Evolutionary conservation across 495 filamentous ascomycete species (phyloP).

Genomic region (Bathelium albidoporum): DNA sequence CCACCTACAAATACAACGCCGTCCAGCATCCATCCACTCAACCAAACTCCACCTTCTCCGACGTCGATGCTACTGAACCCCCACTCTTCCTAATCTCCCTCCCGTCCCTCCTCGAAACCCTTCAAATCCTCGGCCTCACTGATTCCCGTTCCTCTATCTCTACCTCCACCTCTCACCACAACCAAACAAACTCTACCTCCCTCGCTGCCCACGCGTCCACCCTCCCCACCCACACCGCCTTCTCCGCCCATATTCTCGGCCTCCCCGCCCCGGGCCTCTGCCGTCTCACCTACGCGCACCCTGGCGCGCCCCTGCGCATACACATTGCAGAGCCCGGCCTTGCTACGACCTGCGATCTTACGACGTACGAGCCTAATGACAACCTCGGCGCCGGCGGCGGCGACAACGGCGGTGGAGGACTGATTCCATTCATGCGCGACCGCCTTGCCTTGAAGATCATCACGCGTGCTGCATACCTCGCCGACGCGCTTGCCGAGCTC

Average conservation of each 20-base stretch:
- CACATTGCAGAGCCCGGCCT: slow-evolving; percentile 76
- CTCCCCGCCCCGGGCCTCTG: slow-evolving; percentile 60
- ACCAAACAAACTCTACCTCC: slow-evolving; percentile 25
- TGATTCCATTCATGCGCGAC: slow-evolving; percentile 77
- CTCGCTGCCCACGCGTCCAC: slow-evolving; percentile 25
- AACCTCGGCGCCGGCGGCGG: too few relatives aligned
- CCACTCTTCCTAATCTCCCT: slow-evolving; percentile 72
- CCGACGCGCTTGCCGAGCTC: slow-evolving; percentile 76
- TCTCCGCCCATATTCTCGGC: slow-evolving; percentile 64
- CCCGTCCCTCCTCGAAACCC: slow-evolving; percentile 77
- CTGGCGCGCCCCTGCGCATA: slow-evolving; percentile 67
- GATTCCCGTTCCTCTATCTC: slow-evolving; percentile 38
- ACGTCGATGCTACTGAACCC: slow-evolving; percentile 30
- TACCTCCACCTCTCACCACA: slow-evolving; percentile 16
- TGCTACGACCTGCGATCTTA: slow-evolving; percentile 81
- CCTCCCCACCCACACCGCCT: slow-evolving; percentile 43
- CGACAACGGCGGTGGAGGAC: slow-evolving; percentile 19
- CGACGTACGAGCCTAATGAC: slow-evolving; percentile 62
- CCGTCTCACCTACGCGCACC: slow-evolving; percentile 59
- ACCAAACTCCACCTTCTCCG: slow-evolving; percentile 18
- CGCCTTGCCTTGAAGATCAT: slow-evolving; percentile 84
- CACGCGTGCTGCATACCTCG: slow-evolving; percentile 72
- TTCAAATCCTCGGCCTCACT: slow-evolving; percentile 82
- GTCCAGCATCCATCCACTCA: slow-evolving; percentile 20
- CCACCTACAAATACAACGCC: slow-evolving; percentile 55